A percentile compares a stretch with the other conserved stretches of the same genome.
Conservation (phyloP, 2,329 filamentous ascomycete genomes). For the Trichophyton equinum region DNA sequence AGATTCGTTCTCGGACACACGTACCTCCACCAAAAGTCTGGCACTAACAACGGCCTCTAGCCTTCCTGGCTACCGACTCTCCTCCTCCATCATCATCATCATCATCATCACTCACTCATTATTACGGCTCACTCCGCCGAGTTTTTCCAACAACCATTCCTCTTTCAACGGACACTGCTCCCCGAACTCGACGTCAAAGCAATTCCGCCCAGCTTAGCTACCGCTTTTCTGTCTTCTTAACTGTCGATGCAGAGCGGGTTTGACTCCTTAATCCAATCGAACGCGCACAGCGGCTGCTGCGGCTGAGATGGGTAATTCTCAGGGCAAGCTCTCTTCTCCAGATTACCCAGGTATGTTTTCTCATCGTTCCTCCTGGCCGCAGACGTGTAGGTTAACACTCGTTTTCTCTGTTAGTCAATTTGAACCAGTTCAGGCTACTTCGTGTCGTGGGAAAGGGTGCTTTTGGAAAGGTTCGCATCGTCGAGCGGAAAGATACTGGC, state of each 20-base stretch:
- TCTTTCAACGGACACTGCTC: not conserved
- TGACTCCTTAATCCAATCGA: not conserved
- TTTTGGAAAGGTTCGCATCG: slow-evolving; percentile 97
- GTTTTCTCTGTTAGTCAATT: slow-evolving; percentile 55
- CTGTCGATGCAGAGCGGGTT: not conserved
- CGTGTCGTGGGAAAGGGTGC: slow-evolving; percentile 95
- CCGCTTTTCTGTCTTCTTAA: not conserved
- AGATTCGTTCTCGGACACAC: slow-evolving; percentile 1
- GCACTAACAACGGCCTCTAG: not conserved
- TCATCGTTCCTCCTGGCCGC: not conserved
- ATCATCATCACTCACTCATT: not conserved
- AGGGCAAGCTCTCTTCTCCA: slow-evolving; percentile 84
- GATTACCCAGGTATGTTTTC: slow-evolving; percentile 70
- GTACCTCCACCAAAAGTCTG: not conserved
- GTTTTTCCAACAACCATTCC: no score
- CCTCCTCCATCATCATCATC: not conserved
- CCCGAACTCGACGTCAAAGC: not conserved
- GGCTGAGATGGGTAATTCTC: slow-evolving; percentile 73
- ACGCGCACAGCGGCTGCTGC: slow-evolving; percentile 6
- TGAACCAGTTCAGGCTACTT: slow-evolving; percentile 91
- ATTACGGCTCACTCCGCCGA: not conserved
- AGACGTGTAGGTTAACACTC: not conserved
- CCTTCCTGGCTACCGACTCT: not conserved
- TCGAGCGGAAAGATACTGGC: slow-evolving; percentile 90
- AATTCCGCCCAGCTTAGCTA: not conserved